Percentiles rank a stretch among this genome's conserved stretches.
phyloP scores from a whole-genome alignment of 2,329 filamentous ascomycete species.

The Fusarium redolens region DNA sequence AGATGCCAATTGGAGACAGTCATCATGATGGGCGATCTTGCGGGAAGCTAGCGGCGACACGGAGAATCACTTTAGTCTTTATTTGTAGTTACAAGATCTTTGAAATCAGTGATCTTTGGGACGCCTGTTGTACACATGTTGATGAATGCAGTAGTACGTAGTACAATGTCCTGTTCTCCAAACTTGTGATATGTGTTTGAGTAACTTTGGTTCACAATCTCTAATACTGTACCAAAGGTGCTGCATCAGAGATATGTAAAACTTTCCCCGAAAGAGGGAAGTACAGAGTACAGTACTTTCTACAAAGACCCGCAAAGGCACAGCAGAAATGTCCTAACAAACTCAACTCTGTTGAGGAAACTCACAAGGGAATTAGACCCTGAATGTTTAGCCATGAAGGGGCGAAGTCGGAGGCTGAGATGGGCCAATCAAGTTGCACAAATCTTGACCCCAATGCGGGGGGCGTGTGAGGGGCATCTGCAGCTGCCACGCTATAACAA shows the following conservation, averaged over 20 bases:
- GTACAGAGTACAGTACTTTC: background rate
- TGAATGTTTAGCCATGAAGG: constrained; percentile 24
- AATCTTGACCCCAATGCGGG: constrained; percentile 42
- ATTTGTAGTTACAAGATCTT: background rate
- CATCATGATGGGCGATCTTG: constrained; percentile 16
- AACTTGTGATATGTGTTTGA: background rate
- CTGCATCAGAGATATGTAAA: background rate
- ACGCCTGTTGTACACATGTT: background rate
- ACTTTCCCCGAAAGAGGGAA: background rate
- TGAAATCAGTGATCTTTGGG: background rate
- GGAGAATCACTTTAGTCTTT: constrained; percentile 14
- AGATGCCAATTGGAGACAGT: constrained; percentile 23
- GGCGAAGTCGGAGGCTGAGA: constrained; percentile 2
- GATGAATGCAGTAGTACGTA: background rate
- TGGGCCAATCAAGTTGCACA: constrained; percentile 27
- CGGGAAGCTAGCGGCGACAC: constrained; percentile 33
- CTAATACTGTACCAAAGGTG: background rate
- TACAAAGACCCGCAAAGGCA: background rate
- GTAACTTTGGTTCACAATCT: background rate
- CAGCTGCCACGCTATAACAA: constrained; percentile 20
- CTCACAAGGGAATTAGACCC: constrained; percentile 20
- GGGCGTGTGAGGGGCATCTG: constrained; percentile 37
- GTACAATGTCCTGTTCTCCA: background rate
- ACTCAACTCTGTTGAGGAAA: constrained; percentile 36
- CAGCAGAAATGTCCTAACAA: background rate